Evolutionary conservation across 2,329 filamentous ascomycete species (phyloP).

Genomic region (Colletotrichum sp.): DNA sequence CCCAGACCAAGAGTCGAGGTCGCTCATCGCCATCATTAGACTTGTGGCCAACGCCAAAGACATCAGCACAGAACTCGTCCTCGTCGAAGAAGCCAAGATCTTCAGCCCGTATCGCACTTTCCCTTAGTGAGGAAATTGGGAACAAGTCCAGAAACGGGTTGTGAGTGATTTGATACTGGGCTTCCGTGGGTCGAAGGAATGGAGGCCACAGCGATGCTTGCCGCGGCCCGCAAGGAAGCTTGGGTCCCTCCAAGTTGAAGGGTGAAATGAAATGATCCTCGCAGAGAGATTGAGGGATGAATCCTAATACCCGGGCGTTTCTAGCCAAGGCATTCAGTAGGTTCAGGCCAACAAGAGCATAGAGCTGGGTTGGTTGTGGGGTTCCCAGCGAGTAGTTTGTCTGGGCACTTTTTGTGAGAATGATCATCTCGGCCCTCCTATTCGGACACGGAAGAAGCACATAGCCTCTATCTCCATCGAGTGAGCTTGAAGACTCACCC

Average conservation of each 20-base stretch:
- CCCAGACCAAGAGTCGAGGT: conserved; percentile 51
- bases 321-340: conserved; percentile 15
- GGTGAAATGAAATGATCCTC: conserved; percentile 18
- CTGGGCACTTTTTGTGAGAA: background rate
- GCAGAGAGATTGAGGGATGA: conserved; percentile 12
- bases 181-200: conserved; percentile 28
- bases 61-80: conserved; percentile 2
- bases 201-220: background rate
- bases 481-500: background rate
- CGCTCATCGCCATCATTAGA: background rate
- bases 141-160: conserved; percentile 36
- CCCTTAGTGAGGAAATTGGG: conserved; percentile 30
- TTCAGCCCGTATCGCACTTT: conserved; percentile 25
- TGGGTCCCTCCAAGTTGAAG: conserved; percentile 4
- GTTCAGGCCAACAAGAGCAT: conserved; percentile 17
- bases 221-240: background rate
- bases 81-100: conserved; percentile 7
- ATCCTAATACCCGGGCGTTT: conserved; percentile 13
- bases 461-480: background rate
- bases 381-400: background rate
- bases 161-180: conserved; percentile 30
- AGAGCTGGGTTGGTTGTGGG: background rate
- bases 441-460: background rate
- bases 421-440: background rate
- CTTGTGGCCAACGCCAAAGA: background rate